Percentiles rank a stretch among this genome's conserved stretches.
These are phyloP conservation scores for Vigna radiata DNA, from an alignment of 306 rosid genomes.

Conservation along the genomic window DNA sequence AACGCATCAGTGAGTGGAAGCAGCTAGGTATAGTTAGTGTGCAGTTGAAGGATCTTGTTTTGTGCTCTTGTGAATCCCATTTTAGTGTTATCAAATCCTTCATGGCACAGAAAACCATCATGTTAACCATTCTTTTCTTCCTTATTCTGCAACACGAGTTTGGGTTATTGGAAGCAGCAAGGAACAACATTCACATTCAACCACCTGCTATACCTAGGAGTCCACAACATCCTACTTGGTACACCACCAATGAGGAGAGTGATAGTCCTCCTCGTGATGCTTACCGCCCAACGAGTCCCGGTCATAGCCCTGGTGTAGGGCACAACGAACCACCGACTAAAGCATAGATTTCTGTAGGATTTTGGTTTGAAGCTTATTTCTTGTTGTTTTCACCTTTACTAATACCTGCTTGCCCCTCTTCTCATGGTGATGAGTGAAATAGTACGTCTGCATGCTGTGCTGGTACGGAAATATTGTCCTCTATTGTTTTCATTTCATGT, in stretches of 20 bases:
- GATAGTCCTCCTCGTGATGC: constrained; percentile 46
- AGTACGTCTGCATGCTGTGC: neutral
- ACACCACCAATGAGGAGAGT: constrained; percentile 44
- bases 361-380: neutral
- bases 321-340: constrained; percentile 46
- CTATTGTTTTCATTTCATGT: neutral
- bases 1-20: neutral
- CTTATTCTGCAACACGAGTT: constrained; percentile 48
- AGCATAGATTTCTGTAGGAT: neutral
- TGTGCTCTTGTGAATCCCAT: neutral
- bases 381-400: neutral
- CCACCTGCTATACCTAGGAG: constrained; percentile 43
- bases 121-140: constrained; percentile 35
- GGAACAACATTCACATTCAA: constrained; percentile 47
- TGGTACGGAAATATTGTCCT: neutral
- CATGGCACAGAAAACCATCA: constrained; percentile 50
- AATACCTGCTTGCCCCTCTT: neutral
- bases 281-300: constrained; percentile 62
- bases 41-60: neutral
- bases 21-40: neutral
- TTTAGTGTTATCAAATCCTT: neutral
- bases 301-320: constrained; percentile 72
- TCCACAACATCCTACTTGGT: constrained; percentile 54
- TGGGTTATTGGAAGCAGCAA: constrained; percentile 43
- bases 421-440: neutral